Percentiles rank a stretch among this genome's conserved stretches.
Conservation (phyloP, 805 yeast species). For the Yarrowia porcina region DNA sequence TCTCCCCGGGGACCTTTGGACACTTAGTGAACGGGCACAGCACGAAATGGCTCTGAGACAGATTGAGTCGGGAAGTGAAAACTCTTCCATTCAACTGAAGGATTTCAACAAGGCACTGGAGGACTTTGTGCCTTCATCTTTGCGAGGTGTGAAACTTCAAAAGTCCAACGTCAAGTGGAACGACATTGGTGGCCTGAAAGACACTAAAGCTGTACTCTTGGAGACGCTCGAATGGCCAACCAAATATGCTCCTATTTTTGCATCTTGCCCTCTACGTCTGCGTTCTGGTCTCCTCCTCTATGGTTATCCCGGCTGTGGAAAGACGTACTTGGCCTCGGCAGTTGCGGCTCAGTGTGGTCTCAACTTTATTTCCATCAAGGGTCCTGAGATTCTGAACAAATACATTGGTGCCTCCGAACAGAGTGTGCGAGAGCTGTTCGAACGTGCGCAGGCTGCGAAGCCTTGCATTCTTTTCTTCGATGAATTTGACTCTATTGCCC, state of each 20-base stretch:
- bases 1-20: conserved; percentile 75
- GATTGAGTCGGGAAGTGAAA: conserved; percentile 22
- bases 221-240: conserved; percentile 98
- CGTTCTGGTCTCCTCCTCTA: conserved; percentile 87
- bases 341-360: conserved; percentile 91
- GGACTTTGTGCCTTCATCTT: conserved; percentile 72
- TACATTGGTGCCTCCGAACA: conserved; percentile 98
- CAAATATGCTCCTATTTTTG: conserved; percentile 91
- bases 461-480: conserved; percentile 93
- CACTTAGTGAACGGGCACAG: conserved; percentile 59
- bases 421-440: conserved; percentile 87
- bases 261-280: conserved; percentile 77
- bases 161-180: conserved; percentile 74
- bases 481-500: conserved; percentile 96
- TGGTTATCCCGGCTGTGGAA: conserved; percentile 98
- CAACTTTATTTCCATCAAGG: conserved; percentile 88
- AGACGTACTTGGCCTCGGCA: conserved; percentile 87
- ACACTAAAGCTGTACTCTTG: conserved; percentile 68
- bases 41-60: conserved; percentile 37
- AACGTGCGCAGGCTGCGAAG: conserved; percentile 89
- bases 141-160: conserved; percentile 83
- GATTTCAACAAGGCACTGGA: conserved; percentile 56
- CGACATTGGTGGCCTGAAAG: conserved; percentile 83
- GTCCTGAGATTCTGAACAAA: conserved; percentile 92
- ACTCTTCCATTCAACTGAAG: conserved; percentile 32